phyloP scores from a whole-genome alignment of 2,329 filamentous ascomycete species.

The Sclerotinia minor region DNA sequence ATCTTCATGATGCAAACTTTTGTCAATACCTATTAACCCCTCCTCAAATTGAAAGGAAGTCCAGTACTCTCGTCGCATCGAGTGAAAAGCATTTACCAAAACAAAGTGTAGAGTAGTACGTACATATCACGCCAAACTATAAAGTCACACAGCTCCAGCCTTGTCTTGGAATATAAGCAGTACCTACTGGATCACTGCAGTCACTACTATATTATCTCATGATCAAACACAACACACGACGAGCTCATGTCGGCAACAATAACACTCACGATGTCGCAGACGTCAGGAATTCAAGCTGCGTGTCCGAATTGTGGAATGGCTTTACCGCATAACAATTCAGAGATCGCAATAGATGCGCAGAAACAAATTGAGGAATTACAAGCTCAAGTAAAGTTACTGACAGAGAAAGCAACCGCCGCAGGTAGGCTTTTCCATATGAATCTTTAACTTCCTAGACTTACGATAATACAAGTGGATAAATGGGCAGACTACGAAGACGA shows the following conservation, averaged over 20 bases:
- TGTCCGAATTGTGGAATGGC: slow-evolving; percentile 42
- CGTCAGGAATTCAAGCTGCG: slow-evolving; percentile 25
- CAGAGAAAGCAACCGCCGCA: slow-evolving; percentile 66
- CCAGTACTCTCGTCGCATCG: background rate
- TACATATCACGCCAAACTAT: slow-evolving; percentile 2
- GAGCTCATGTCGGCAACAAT: slow-evolving; percentile 40
- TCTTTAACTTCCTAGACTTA: slow-evolving; percentile 19
- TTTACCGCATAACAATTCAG: slow-evolving; percentile 33
- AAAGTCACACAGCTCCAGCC: background rate
- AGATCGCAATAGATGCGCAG: slow-evolving; percentile 48
- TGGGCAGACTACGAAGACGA: slow-evolving; percentile 83
- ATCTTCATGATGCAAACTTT: background rate
- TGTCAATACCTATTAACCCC: slow-evolving; percentile 17
- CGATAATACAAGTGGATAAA: slow-evolving; percentile 51
- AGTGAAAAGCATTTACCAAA: background rate
- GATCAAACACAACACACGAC: slow-evolving; percentile 27
- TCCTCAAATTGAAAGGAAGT: slow-evolving; percentile 10
- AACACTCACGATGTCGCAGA: slow-evolving; percentile 38
- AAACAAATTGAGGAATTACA: slow-evolving; percentile 68
- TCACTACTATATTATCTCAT: slow-evolving; percentile 27
- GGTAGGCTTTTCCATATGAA: slow-evolving; percentile 45
- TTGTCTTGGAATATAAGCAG: slow-evolving; percentile 20
- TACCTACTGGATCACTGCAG: background rate
- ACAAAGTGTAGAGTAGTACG: slow-evolving; percentile 1
- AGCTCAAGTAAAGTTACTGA: slow-evolving; percentile 67